phyloP scores from a whole-genome alignment of 441 rosid species.

The Syzygium malaccense region DNA sequence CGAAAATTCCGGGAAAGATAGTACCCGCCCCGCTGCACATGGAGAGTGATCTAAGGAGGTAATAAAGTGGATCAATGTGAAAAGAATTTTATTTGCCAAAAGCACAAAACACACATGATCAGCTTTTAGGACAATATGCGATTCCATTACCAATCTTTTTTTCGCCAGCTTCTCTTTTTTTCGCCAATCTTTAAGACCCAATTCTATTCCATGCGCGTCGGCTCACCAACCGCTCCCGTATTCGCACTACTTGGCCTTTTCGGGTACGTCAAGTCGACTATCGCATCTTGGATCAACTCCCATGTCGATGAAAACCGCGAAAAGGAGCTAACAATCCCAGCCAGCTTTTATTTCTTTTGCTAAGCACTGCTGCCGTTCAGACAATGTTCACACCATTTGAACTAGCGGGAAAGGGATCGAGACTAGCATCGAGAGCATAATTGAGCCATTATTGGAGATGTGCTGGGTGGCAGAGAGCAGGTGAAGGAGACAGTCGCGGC shows the following conservation, averaged over 20 bases:
- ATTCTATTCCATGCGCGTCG: neutral
- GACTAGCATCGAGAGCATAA: neutral
- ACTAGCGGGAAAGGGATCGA: neutral
- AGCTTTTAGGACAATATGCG: neutral
- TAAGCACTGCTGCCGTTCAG: neutral
- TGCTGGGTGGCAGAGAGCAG: neutral
- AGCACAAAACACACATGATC: neutral
- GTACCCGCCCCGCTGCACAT: neutral
- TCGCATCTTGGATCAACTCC: neutral
- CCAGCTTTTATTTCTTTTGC: neutral
- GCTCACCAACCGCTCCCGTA: neutral
- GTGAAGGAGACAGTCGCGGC: neutral
- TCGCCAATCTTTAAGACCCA: neutral
- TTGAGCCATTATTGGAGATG: neutral
- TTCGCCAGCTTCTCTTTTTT: neutral
- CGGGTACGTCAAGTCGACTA: neutral
- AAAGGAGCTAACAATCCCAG: neutral
- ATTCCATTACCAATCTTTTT: neutral
- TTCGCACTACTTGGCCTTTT: neutral
- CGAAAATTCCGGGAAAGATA: neutral
- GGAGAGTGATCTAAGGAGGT: fast-evolving
- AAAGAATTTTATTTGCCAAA: neutral
- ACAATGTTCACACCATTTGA: neutral
- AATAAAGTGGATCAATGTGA: neutral
- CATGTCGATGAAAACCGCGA: neutral